A percentile compares a stretch with the other conserved stretches of the same genome.
Conservation (phyloP, 495 filamentous ascomycete species). For the Annulohypoxylon moriforme region DNA sequence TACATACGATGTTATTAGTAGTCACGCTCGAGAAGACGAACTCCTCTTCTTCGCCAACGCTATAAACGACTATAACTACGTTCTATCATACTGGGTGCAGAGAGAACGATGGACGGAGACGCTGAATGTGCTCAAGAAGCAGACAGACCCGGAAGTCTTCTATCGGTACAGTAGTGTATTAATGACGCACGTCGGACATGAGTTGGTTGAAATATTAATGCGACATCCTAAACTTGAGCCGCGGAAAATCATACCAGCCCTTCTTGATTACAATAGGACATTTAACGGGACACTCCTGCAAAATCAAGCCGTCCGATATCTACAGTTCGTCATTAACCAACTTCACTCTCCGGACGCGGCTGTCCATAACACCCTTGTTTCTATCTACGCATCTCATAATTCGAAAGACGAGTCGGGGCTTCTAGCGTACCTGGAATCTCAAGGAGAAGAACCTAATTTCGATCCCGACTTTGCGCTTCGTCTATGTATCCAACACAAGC, state of each 20-base stretch:
- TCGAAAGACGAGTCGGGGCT: constrained; percentile 85
- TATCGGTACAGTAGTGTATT: constrained; percentile 97
- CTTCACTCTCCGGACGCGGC: constrained; percentile 84
- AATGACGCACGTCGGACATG: constrained; percentile 85
- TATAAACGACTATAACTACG: constrained; percentile 91
- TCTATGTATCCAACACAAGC: constrained; percentile 91
- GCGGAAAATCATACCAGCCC: constrained; percentile 87
- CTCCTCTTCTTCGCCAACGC: constrained; percentile 88
- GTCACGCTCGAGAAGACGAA: constrained; percentile 93
- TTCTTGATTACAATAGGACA: constrained; percentile 90
- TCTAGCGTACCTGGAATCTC: constrained; percentile 85
- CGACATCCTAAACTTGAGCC: constrained; percentile 89
- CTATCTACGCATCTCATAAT: constrained; percentile 89
- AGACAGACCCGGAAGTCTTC: constrained; percentile 91
- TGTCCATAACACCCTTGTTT: constrained; percentile 97
- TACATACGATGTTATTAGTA: constrained; percentile 94
- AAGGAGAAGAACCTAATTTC: constrained; percentile 75
- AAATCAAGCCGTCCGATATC: constrained; percentile 95
- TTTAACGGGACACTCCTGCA: constrained; percentile 71
- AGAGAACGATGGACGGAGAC: constrained; percentile 94
- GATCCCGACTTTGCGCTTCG: constrained; percentile 98
- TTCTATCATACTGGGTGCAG: constrained; percentile 96
- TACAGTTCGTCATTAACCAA: constrained; percentile 92
- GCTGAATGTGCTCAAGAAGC: constrained; percentile 85
- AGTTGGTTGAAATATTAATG: constrained; percentile 93